Conservation (phyloP, 495 filamentous ascomycete species). For the Aspergillus saccharolyticus region DNA sequence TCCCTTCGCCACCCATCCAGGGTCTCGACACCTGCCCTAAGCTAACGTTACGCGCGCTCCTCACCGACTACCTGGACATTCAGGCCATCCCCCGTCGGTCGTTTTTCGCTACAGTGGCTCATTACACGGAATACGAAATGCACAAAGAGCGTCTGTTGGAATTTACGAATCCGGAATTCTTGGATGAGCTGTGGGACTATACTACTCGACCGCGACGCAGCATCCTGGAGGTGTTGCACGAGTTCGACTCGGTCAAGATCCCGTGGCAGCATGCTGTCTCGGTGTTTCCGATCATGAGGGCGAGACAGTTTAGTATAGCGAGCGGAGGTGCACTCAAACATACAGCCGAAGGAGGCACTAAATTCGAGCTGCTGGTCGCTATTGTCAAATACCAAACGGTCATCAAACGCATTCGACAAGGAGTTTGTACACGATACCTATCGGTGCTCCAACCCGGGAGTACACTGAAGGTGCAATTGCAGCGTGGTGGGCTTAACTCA, state of each 20-base stretch:
- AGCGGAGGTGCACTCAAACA: constrained; percentile 57
- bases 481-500: constrained; percentile 52
- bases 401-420: constrained; percentile 77
- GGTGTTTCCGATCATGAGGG: constrained; percentile 69
- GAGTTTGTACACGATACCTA: constrained; percentile 86
- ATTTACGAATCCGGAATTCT: constrained; percentile 68
- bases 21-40: constrained; percentile 34
- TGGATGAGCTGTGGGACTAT: constrained; percentile 94
- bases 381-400: constrained; percentile 89
- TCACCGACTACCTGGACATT: constrained; percentile 80
- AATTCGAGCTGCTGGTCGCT: constrained; percentile 77
- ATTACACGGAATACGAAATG: constrained; percentile 62
- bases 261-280: constrained; percentile 66
- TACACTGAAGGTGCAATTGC: constrained; percentile 52
- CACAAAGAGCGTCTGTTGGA: constrained; percentile 81
- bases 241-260: constrained; percentile 80
- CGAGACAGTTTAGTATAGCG: constrained; percentile 83
- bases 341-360: constrained; percentile 33
- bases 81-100: constrained; percentile 80
- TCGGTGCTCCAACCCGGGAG: constrained; percentile 56
- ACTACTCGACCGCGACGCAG: constrained; percentile 85
- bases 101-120: constrained; percentile 72
- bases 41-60: constrained; percentile 67
- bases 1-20: constrained; percentile 40
- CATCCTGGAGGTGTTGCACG: constrained; percentile 85